A percentile compares a stretch with the other conserved stretches of the same genome.
Evolutionary conservation across 805 yeast genomes (phyloP).

Genomic region (Saturnispora diversa): DNA sequence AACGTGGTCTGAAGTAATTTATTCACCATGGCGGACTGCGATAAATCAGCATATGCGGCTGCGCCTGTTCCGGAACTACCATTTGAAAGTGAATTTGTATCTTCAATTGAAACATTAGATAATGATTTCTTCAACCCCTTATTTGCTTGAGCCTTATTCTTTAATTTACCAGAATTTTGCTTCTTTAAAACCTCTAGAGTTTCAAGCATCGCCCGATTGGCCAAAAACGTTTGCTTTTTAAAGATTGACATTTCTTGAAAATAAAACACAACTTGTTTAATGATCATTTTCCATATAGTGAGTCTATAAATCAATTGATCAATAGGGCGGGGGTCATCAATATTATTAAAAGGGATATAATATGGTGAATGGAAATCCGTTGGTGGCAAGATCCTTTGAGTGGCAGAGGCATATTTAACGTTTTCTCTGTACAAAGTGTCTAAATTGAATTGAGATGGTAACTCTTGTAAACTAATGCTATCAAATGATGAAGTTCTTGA

Average conservation of each 20-base stretch:
- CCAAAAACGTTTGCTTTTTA: constrained; percentile 39
- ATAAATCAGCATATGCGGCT: not conserved
- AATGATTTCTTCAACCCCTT: constrained; percentile 21
- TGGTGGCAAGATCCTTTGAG: constrained; percentile 26
- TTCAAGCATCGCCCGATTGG: constrained; percentile 43
- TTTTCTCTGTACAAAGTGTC: constrained; percentile 13
- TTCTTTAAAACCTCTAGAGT: constrained; percentile 29
- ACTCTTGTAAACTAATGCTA: not conserved
- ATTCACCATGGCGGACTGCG: constrained; percentile 23
- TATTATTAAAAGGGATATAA: constrained; percentile 26
- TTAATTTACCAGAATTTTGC: constrained; percentile 28
- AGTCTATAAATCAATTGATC: constrained; percentile 47
- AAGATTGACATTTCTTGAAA: constrained; percentile 43
- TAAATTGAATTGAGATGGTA: constrained; percentile 10
- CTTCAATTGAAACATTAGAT: constrained; percentile 19
- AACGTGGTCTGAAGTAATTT: constrained; percentile 43
- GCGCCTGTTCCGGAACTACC: not conserved
- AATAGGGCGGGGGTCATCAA: constrained; percentile 32
- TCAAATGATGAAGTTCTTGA: not conserved
- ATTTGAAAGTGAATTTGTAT: constrained; percentile 15
- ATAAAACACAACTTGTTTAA: constrained; percentile 45
- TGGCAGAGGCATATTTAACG: constrained; percentile 18
- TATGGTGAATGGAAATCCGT: constrained; percentile 30
- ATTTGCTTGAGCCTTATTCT: constrained; percentile 18
- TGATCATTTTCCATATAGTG: constrained; percentile 49